Evolutionary conservation across 805 yeast species (phyloP), one percentile per base, ranked within the genome.

Genomic region (Lachancea quebecensis): DNA sequence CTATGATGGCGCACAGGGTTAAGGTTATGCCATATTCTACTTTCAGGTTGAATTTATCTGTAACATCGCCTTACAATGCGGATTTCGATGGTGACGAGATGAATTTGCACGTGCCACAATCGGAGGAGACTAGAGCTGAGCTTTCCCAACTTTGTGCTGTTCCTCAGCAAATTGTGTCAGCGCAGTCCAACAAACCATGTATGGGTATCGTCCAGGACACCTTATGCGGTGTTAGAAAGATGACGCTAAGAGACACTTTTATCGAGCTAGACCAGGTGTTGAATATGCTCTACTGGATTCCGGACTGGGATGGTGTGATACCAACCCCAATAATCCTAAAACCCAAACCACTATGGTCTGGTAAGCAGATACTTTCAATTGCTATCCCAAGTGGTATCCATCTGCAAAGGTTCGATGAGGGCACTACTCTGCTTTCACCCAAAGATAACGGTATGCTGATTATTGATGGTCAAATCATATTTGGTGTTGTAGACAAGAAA

Each of bases 131-230:
- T 0, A 79, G 98, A 63, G 96, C 99, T 1, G 99, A 93, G 68
- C 73, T 93, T 53, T 83, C 91, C 29, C 93, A 91, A 65, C 78
- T 93, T 58, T 89, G 97, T 70, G 95, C 97, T 4, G 99, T 93
- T 43, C 99, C 99, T 8, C 74, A 90, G 46, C 99, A 93, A 68
- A 93, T 93, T 74, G 96, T 93, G 34, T 89, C 97, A 14, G 97
- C 99, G 10, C 99, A 93, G 69, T 87, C 96, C 2, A 93, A 93
- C 67, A 93, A 93, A 69, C 99, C 99, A 33, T 96, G 95, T 53
- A 93, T 93, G 99, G 99, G 99, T 72, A 93, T 93, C 73, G 99
- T 93, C 51, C 99, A 93, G 73, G 99, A 93, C 69, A 90, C 99
- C 0, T 73, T 93, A 54, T 89, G 97, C 78, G 99, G 99, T 72